phyloP scores from a whole-genome alignment of 169 alveolate genomes.

The Besnoitia besnoiti region DNA sequence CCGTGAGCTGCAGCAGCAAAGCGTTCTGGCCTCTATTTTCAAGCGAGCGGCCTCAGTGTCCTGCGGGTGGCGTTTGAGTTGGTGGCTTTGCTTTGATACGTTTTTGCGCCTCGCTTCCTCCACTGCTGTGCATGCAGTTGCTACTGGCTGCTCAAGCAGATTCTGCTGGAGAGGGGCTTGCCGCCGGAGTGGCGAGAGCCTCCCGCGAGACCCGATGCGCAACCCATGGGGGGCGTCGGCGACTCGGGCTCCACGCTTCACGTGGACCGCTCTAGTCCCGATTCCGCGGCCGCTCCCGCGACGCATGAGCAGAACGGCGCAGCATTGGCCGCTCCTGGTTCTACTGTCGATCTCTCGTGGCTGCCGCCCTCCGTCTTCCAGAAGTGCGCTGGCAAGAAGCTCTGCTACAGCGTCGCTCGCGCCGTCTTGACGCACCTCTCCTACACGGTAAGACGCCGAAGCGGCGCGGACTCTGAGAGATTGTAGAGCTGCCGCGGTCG shows the following conservation, averaged over 20 bases:
- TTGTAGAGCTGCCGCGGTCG: no score
- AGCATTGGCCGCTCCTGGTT: no score
- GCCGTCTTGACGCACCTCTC: slow-evolving; percentile 14
- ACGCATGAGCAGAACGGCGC: neutral
- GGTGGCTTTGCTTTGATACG: no score
- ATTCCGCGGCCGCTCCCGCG: no score
- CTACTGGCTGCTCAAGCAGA: slow-evolving; percentile 11
- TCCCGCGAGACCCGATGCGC: neutral
- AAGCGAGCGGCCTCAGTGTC: no score
- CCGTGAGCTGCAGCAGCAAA: no score
- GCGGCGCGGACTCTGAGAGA: no score
- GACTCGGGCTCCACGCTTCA: no score
- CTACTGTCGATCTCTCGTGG: neutral
- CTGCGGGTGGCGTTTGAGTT: no score
- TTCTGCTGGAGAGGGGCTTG: slow-evolving; percentile 13
- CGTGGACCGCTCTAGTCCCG: no score
- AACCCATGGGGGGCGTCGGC: no score
- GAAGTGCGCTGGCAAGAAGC: slow-evolving; percentile 12
- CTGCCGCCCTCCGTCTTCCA: slow-evolving; percentile 11
- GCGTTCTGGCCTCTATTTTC: no score
- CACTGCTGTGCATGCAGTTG: neutral
- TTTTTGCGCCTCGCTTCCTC: neutral
- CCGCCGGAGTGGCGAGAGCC: slow-evolving; percentile 26
- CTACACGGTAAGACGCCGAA: neutral
- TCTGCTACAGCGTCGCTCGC: neutral